Evolutionary conservation across 208 protist species (phyloP), one percentile per base, ranked within the genome.

Genomic region (Crithidia expoeki): DNA sequence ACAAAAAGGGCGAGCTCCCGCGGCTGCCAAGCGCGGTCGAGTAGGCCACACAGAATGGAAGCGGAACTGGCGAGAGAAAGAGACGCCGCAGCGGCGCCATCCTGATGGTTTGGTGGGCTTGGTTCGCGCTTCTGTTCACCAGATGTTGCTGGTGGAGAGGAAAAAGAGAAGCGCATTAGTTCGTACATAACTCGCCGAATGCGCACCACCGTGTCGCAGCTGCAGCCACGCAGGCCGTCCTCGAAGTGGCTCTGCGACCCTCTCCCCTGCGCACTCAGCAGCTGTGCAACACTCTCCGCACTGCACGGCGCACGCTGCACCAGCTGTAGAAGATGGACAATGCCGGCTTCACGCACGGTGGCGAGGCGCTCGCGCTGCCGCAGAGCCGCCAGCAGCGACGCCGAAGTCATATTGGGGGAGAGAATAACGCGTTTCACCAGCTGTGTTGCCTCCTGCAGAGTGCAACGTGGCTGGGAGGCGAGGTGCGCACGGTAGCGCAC

Each of bases 1-100:
- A 80, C 63, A 21, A 94, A 72, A 42, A 86, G 81, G 38, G 76
- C 73, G 42, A 94, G 80, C 50, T 92, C 89, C 40, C 80, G 68
- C 12, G 89, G 80, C 25, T 60, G 49, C 89, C 89, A 94, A 2
- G 65, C 53, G n/a, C 85, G 79, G 57, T 86, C 72, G 0, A 92
- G 80, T 2, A 90, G 79, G 4, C 77, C 78, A 59, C 89, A 89
- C 32, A 94, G 64, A 7, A 85, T 79, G 9, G 83, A 56, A 11
- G 76, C 70, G 16, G 73, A 62, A 44, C 61, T 72, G 25, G 55
- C 61, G 28, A 46, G 25, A 28, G 72, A 66, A 2, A 72, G 64
- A 21, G 65, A 34, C 23, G 25, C 23, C 3, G 14, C 9, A 14
- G 40, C 21, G 25, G 19, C 10, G 14, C 27, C 17, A 40, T 40